These are phyloP conservation scores for Coemansia pectinata DNA, from an alignment of 192 early-diverging fungal genomes.

Conservation along the genomic window DNA sequence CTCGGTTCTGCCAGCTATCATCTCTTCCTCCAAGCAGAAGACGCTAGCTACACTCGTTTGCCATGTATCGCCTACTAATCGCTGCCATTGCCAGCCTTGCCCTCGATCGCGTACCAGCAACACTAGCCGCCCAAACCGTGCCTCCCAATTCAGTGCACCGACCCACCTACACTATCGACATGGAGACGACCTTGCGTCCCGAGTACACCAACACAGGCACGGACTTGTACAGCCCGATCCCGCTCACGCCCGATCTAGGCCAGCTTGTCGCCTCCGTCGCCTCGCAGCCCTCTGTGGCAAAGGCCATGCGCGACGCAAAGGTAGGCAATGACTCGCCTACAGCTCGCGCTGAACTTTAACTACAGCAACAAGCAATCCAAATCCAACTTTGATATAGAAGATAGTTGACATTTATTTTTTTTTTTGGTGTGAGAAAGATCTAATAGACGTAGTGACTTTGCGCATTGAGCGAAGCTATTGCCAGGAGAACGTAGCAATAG, in stretches of 20 bases:
- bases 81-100: not conserved
- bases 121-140: not conserved
- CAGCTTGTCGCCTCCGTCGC: constrained; percentile 36
- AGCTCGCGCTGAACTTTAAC: constrained; percentile 32
- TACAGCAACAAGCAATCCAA: not conserved
- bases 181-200: constrained; percentile 47
- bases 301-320: constrained; percentile 37
- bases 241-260: constrained; percentile 43
- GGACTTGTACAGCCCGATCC: constrained; percentile 31
- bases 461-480: not conserved
- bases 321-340: constrained; percentile 2
- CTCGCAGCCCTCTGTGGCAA: constrained; percentile 33
- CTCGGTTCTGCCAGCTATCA: not conserved
- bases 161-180: constrained; percentile 19
- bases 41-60: not conserved
- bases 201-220: constrained; percentile 16
- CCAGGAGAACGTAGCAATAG: too few relatives aligned
- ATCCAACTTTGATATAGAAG: not conserved
- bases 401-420: constrained; percentile 8
- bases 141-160: not conserved
- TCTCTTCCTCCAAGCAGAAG: not conserved
- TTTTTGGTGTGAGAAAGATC: not conserved
- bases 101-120: not conserved
- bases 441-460: not conserved
- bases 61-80: not conserved